Evolutionary conservation across 371 early-diverging fungal species (phyloP).

Genomic region (Actinomortierella ambigua): DNA sequence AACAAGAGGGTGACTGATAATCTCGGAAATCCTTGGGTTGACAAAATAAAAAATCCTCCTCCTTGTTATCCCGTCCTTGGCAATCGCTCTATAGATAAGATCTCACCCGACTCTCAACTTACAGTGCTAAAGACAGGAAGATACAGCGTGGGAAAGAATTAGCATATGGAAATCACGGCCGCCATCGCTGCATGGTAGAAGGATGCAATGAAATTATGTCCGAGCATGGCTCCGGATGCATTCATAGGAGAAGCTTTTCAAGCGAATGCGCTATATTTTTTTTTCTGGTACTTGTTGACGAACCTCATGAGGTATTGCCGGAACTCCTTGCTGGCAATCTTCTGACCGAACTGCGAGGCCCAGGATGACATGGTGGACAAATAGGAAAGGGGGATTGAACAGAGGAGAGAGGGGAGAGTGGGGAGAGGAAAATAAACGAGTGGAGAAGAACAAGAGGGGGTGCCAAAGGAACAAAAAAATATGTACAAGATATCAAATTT

Average conservation of each 20-base stretch:
- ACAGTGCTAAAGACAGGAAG: slow-evolving; percentile 48
- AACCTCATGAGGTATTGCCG: slow-evolving; percentile 78
- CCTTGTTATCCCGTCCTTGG: not conserved
- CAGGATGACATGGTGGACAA: slow-evolving; percentile 69
- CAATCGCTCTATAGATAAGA: too few species aligned
- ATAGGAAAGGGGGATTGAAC: not conserved
- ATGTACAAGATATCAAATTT: too few species aligned
- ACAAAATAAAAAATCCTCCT: not conserved
- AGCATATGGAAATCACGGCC: too few species aligned
- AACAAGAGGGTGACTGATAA: not conserved
- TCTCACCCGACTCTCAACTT: slow-evolving; percentile 10
- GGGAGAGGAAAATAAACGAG: slow-evolving; percentile 6
- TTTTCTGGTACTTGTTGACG: not conserved
- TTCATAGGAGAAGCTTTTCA: slow-evolving; percentile 1
- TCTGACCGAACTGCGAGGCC: slow-evolving; percentile 59
- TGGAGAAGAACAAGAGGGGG: not conserved
- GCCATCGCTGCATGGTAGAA: too few species aligned
- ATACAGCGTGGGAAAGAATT: too few species aligned
- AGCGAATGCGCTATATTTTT: not conserved
- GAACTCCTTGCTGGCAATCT: slow-evolving; percentile 75
- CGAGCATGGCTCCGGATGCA: not conserved
- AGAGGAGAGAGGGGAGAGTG: slow-evolving; percentile 10
- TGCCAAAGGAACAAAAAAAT: too few species aligned
- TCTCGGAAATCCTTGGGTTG: not conserved
- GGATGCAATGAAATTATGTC: too few species aligned